phyloP scores from a whole-genome alignment of 1,139 yeast genomes.

The Meyerozyma guilliermondii region DNA sequence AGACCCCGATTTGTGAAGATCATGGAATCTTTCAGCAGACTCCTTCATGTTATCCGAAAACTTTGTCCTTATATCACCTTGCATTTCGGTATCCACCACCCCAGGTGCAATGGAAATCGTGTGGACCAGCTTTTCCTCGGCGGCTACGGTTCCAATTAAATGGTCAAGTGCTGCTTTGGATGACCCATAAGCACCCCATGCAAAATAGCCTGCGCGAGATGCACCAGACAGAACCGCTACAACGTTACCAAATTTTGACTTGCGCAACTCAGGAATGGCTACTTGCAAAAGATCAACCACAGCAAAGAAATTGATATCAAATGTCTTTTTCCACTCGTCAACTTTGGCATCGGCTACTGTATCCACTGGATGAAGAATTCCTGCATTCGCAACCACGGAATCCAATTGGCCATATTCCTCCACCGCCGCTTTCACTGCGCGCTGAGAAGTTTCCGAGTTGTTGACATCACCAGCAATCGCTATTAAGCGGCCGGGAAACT shows the following conservation, averaged over 20 bases:
- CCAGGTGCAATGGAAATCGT: conserved; percentile 86
- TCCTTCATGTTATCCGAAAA: conserved; percentile 54
- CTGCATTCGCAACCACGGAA: conserved; percentile 82
- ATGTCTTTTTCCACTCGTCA: conserved; percentile 57
- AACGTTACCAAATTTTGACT: conserved; percentile 49
- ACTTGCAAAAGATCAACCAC: conserved; percentile 56
- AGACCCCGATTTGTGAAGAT: conserved; percentile 49
- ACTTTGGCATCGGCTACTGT: conserved; percentile 46
- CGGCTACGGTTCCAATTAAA: conserved; percentile 58
- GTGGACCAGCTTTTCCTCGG: conserved; percentile 57
- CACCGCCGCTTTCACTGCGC: conserved; percentile 46
- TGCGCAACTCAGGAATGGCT: conserved; percentile 56
- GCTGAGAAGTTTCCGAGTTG: conserved; percentile 27
- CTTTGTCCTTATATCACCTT: conserved; percentile 60
- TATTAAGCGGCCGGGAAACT: conserved; percentile 46
- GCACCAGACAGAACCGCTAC: conserved; percentile 89
- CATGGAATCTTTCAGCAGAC: conserved; percentile 53
- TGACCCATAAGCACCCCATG: conserved; percentile 90
- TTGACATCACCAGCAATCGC: conserved; percentile 68
- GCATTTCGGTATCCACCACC: conserved; percentile 88
- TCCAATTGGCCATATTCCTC: conserved; percentile 56
- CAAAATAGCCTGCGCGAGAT: conserved; percentile 50
- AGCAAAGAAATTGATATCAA: conserved; percentile 76
- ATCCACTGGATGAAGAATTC: conserved; percentile 76
- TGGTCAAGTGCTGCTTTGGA: conserved; percentile 89